phyloP scores from a whole-genome alignment of 2,329 filamentous ascomycete species.

The Lojkania enalia region DNA sequence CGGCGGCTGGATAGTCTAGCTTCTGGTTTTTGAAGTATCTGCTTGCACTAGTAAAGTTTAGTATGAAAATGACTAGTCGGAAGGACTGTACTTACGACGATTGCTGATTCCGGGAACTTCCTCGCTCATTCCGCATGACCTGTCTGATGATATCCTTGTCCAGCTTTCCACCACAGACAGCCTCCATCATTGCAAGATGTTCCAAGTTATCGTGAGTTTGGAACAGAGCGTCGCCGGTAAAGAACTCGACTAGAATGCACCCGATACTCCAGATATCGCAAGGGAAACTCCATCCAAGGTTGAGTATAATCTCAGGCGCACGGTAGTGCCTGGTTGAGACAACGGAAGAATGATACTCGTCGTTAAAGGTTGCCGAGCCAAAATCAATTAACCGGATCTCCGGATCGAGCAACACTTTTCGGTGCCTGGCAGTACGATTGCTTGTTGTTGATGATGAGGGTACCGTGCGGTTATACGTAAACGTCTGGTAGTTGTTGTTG shows the following conservation, averaged over 20 bases:
- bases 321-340: slow-evolving; percentile 69
- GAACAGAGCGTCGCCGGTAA: slow-evolving; percentile 69
- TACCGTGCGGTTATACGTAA: slow-evolving; percentile 69
- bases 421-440: slow-evolving; percentile 61
- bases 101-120: slow-evolving; percentile 56
- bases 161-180: slow-evolving; percentile 60
- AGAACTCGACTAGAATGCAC: slow-evolving; percentile 70
- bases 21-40: slow-evolving; percentile 61
- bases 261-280: slow-evolving; percentile 73
- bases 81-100: slow-evolving; percentile 54
- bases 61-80: slow-evolving; percentile 19
- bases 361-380: slow-evolving; percentile 68
- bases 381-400: slow-evolving; percentile 71
- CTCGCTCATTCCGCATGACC: slow-evolving; percentile 54
- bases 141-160: slow-evolving; percentile 59
- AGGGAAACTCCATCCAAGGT: slow-evolving; percentile 68
- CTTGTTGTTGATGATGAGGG: slow-evolving; percentile 65
- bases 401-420: slow-evolving; percentile 65
- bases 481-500: slow-evolving; percentile 67
- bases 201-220: slow-evolving; percentile 71
- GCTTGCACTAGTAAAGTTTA: slow-evolving; percentile 36
- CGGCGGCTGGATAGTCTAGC: slow-evolving; percentile 65
- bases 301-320: slow-evolving; percentile 69
- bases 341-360: slow-evolving; percentile 70
- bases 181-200: slow-evolving; percentile 71